phyloP scores from a whole-genome alignment of 345 rosid species.

The Salix suchowensis region DNA sequence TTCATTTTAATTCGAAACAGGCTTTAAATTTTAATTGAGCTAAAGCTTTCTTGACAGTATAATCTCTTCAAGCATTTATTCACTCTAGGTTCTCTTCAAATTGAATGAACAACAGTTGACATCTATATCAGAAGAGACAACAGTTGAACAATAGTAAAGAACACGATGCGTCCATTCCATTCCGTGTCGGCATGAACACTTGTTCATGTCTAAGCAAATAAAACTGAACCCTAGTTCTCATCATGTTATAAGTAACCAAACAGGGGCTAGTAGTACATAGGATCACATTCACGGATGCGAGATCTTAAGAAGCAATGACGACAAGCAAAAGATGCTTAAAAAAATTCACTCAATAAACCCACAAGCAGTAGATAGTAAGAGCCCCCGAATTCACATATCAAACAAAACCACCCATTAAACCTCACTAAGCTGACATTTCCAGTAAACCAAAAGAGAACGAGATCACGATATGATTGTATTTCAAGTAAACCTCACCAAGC shows the following conservation, averaged over 20 bases:
- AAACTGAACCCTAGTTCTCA: constrained; percentile 2
- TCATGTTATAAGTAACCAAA: constrained; percentile 8
- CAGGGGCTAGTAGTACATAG: constrained; percentile 11
- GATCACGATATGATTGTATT: no score
- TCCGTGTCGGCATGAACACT: not conserved
- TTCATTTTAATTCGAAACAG: not conserved
- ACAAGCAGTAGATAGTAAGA: not conserved
- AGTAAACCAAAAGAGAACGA: not conserved
- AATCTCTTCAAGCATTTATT: not conserved
- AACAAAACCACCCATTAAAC: not conserved
- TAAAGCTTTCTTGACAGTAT: not conserved
- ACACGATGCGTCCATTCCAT: not conserved
- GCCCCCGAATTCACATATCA: not conserved
- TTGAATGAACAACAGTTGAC: not conserved
- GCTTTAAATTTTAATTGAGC: not conserved
- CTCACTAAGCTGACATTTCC: not conserved
- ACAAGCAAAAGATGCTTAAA: not conserved
- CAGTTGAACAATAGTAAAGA: not conserved
- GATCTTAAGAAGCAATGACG: constrained; percentile 11
- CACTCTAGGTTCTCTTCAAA: not conserved
- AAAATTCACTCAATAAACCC: not conserved
- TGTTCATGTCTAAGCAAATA: not conserved
- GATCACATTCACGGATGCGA: constrained; percentile 14
- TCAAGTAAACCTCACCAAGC: not conserved
- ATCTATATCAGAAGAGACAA: not conserved